Conservation (phyloP, 805 yeast genomes). For the Candida nonsorbophila region DNA sequence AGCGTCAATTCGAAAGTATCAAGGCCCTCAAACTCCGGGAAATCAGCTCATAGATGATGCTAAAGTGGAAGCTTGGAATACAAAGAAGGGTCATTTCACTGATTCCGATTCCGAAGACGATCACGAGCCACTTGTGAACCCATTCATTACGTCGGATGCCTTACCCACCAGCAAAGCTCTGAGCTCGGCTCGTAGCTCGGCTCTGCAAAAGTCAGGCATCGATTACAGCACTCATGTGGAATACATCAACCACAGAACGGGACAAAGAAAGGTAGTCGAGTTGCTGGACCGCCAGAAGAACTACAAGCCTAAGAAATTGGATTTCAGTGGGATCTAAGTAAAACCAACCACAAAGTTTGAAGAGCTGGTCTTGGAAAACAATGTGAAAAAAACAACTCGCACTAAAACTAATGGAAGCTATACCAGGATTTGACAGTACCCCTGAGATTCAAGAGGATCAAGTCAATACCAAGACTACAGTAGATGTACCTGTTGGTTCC, state of each 20-base stretch:
- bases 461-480: conserved; percentile 9
- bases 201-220: conserved; percentile 2
- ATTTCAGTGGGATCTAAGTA: conserved; percentile 6
- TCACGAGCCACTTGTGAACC: conserved; percentile 12
- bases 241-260: conserved; percentile 30
- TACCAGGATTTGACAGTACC: conserved; percentile 9
- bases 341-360: not conserved
- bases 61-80: conserved; percentile 32
- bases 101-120: conserved; percentile 26
- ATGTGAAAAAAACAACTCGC: not conserved
- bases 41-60: conserved; percentile 28
- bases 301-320: conserved; percentile 35
- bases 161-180: too few relatives aligned
- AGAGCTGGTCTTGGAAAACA: conserved; percentile 3
- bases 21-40: conserved; percentile 20
- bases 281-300: conserved; percentile 27
- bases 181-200: too few relatives aligned
- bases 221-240: conserved; percentile 21
- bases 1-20: conserved; percentile 1
- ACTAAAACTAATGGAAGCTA: conserved; percentile 9
- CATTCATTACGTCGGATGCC: conserved; percentile 19
- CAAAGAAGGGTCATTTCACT: conserved; percentile 22
- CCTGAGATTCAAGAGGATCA: conserved; percentile 4
- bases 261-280: conserved; percentile 26
- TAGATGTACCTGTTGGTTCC: conserved; percentile 30